Evolutionary conservation across 1,284 basidiomycete species (phyloP).

Genomic region (Marasmius fiardii): DNA sequence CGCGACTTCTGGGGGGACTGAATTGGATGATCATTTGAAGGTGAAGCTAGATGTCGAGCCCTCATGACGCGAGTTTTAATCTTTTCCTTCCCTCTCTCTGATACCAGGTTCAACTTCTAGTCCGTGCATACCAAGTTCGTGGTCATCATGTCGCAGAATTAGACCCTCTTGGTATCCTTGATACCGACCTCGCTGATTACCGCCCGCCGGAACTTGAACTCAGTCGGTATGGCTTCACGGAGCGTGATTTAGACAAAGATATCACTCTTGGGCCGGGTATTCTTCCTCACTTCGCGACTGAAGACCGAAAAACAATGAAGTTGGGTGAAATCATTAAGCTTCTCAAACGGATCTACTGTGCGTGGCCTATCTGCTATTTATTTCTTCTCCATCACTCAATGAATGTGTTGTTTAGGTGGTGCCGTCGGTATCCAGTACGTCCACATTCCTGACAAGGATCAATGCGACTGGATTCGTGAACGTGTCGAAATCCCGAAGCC

Average conservation of each 20-base stretch:
- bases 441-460: constrained; percentile 97
- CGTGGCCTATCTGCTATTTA: constrained; percentile 29
- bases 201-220: constrained; percentile 88
- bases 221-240: constrained; percentile 92
- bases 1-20: constrained; percentile 57
- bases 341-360: constrained; percentile 94
- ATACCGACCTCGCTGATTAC: constrained; percentile 78
- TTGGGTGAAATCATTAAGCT: constrained; percentile 92
- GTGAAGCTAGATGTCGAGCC: constrained; percentile 36
- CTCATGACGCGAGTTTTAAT: neutral
- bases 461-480: constrained; percentile 99
- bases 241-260: constrained; percentile 91
- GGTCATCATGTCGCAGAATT: constrained; percentile 96
- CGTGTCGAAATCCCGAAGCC: constrained; percentile 95
- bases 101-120: constrained; percentile 86
- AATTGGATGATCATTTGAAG: constrained; percentile 94
- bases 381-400: constrained; percentile 7
- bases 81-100: constrained; percentile 3
- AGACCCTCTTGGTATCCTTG: constrained; percentile 91
- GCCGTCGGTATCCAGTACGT: constrained; percentile 97
- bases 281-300: constrained; percentile 89
- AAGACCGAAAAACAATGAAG: constrained; percentile 83
- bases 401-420: constrained; percentile 55
- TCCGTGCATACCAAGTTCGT: constrained; percentile 98
- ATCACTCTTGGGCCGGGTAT: constrained; percentile 96